phyloP scores from a whole-genome alignment of 106 monocot species.

The Phalaenopsis equestris region DNA sequence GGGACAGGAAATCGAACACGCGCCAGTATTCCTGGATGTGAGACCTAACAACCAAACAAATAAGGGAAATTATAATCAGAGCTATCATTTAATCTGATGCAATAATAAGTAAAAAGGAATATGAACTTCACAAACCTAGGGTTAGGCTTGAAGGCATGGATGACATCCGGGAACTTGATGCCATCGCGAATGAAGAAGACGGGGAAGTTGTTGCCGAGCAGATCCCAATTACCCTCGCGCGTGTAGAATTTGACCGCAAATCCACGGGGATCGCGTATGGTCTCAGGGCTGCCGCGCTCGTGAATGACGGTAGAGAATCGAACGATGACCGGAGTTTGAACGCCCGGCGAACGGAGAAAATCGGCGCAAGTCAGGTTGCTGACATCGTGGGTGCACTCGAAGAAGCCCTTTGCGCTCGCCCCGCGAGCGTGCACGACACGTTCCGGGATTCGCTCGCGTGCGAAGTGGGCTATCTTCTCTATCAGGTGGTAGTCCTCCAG shows the following conservation, averaged over 20 bases:
- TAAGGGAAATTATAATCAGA: too few relatives aligned
- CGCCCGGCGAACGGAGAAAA: conserved; percentile 67
- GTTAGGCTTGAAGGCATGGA: conserved; percentile 88
- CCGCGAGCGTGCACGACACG: conserved; percentile 68
- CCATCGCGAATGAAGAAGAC: conserved; percentile 90
- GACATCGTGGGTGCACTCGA: conserved; percentile 76
- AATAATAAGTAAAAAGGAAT: too few relatives aligned
- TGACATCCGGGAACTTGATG: conserved; percentile 83
- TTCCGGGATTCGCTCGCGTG: conserved; percentile 67
- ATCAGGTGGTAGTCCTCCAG: conserved; percentile 72
- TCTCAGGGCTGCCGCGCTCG: conserved; percentile 70
- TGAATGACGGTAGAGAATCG: conserved; percentile 81
- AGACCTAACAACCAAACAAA: conserved; percentile 15
- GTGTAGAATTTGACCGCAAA: conserved; percentile 83
- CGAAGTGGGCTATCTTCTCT: conserved; percentile 67
- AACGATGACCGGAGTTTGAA: conserved; percentile 63
- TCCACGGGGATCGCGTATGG: conserved; percentile 71
- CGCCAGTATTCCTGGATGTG: conserved; percentile 92
- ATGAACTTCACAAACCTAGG: conserved; percentile 27
- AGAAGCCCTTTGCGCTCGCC: conserved; percentile 71
- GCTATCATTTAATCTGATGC: neutral
- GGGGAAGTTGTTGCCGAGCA: conserved; percentile 84
- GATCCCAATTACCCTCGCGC: conserved; percentile 76
- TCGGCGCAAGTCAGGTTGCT: conserved; percentile 60
- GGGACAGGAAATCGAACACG: conserved; percentile 74